Evolutionary conservation across 768 basidiomycete genomes (phyloP), one percentile per base, ranked within the genome.

Genomic region (Cyclocybe cylindracea): DNA sequence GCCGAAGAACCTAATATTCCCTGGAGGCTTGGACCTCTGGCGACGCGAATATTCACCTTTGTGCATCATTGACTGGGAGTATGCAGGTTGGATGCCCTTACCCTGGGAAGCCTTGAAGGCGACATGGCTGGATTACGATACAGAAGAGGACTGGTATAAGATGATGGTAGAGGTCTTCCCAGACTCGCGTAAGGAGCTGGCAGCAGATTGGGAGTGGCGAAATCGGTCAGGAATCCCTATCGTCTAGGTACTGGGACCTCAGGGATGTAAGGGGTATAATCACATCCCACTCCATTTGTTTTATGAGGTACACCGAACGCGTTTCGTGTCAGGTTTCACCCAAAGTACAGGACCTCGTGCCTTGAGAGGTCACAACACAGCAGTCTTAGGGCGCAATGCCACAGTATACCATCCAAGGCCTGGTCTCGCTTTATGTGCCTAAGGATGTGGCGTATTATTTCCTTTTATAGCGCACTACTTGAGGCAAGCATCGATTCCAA

Each of bases 61-160:
- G 11, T 51, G 42, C 29, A 10, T 51, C 31, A 35, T 51, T 5
- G 50, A 51, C 31, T 51, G 50, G 50, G 50, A 51, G 37, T 45
- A 49, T 29, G 18, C 48, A 7, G 48, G 48, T 7, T 49, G 48
- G 48, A 49, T 49, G 48, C 48, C 48, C 3, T 36, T 14, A 13
- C 39, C 36, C 2, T 49, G 48, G 48, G 48, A 49, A 10, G 48
- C 39, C 4, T 11, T 49, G 16, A 49, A 49, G 39, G n/a, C 48
- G n/a, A 49, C 31, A 16, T 49, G 37, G 48, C 39, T 32, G 18
- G 38, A 2, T 18, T 11, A 2, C 10, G 48, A 41, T 16, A 39
- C 2, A 19, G 48, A 49, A 11, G 16, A 11, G 11, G 37, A 38
- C 11, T 38, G 37, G 3, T 38, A 11, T 38, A 16, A 38, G 16